These are phyloP conservation scores for Myrmaecium sp. DNA, from an alignment of 2,329 filamentous ascomycete genomes.

Conservation along the genomic window DNA sequence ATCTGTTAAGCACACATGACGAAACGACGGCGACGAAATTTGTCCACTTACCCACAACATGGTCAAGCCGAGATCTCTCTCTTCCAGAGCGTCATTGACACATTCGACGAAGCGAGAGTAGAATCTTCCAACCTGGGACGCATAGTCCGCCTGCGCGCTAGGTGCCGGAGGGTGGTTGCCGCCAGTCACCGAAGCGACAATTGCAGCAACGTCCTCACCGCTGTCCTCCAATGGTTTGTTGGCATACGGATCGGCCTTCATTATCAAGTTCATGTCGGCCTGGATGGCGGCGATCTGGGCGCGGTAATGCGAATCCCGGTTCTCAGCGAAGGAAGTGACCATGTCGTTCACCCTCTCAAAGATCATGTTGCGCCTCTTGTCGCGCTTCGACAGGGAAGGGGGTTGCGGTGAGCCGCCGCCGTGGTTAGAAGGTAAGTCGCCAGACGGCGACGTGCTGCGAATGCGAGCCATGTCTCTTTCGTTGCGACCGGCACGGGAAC, in stretches of 20 bases:
- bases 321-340: slow-evolving; percentile 59
- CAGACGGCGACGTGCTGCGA: slow-evolving; percentile 19
- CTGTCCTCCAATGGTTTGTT: slow-evolving; percentile 49
- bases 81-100: slow-evolving; percentile 75
- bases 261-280: slow-evolving; percentile 71
- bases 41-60: slow-evolving; percentile 52
- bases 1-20: no score
- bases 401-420: slow-evolving; percentile 27
- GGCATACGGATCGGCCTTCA: slow-evolving; percentile 67
- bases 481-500: no score
- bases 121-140: slow-evolving; percentile 52
- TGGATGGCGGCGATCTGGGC: slow-evolving; percentile 86
- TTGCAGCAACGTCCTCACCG: slow-evolving; percentile 48
- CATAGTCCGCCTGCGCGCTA: slow-evolving; percentile 50
- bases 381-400: slow-evolving; percentile 62
- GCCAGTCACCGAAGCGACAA: slow-evolving; percentile 31
- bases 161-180: slow-evolving; percentile 23
- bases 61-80: slow-evolving; percentile 68
- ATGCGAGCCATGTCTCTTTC: slow-evolving; percentile 25
- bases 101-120: slow-evolving; percentile 76
- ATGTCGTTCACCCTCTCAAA: slow-evolving; percentile 63
- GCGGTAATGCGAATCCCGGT: slow-evolving; percentile 70
- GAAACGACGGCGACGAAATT: not conserved
- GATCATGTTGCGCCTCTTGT: slow-evolving; percentile 73
- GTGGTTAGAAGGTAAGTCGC: slow-evolving; percentile 18